Conservation (phyloP, 1,139 yeast species). For the Casaregolazyma suthepensis region DNA sequence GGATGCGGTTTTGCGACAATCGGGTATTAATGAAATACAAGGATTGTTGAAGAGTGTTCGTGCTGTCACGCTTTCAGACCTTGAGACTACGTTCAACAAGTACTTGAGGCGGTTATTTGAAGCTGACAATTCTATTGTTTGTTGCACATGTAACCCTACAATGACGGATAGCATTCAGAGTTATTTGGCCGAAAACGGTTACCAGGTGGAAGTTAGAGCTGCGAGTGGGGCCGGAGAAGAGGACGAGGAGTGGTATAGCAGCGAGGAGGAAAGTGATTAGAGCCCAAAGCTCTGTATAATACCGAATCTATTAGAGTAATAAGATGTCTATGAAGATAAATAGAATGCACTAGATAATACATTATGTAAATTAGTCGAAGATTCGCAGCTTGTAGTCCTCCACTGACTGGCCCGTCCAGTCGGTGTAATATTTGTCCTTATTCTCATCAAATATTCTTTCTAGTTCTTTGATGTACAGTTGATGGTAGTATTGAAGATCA, state of each 20-base stretch:
- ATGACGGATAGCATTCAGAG: conserved; percentile 45
- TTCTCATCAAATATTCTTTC: conserved; percentile 62
- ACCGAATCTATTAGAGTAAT: background rate
- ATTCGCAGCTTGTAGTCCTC: conserved; percentile 16
- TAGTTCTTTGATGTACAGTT: conserved; percentile 62
- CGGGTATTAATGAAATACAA: conserved; percentile 61
- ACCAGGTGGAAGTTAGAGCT: conserved; percentile 37
- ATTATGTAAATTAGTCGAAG: conserved; percentile 16
- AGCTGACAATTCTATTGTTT: conserved; percentile 49
- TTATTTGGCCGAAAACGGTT: conserved; percentile 52
- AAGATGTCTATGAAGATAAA: background rate
- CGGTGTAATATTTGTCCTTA: conserved; percentile 43
- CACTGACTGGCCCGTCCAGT: conserved; percentile 13
- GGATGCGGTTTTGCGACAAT: conserved; percentile 58
- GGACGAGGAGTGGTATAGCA: conserved; percentile 12
- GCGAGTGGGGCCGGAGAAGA: conserved; percentile 27
- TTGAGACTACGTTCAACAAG: conserved; percentile 48
- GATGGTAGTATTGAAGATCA: conserved; percentile 66
- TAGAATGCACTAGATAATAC: background rate
- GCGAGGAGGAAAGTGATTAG: conserved; percentile 10
- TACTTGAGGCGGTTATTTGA: conserved; percentile 52
- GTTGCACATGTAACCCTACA: conserved; percentile 68
- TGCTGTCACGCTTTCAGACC: conserved; percentile 49
- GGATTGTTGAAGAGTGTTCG: conserved; percentile 28
- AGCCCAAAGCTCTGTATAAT: background rate